phyloP scores from a whole-genome alignment of 306 rosid genomes.

The Myrica gale region DNA sequence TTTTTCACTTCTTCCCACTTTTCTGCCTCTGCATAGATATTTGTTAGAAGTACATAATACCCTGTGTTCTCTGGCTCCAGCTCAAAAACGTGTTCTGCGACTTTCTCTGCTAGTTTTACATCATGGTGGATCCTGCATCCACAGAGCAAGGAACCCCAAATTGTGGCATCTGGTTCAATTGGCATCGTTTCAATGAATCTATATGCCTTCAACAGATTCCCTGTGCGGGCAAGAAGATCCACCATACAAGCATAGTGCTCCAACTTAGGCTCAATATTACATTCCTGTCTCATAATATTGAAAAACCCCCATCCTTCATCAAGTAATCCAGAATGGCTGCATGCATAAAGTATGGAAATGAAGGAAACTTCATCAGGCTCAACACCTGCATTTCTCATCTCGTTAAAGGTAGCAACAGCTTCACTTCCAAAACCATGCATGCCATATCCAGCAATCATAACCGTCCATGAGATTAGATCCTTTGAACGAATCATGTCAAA shows the following conservation, averaged over 20 bases:
- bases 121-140: conserved; percentile 71
- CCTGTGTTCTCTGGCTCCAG: conserved; percentile 75
- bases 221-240: conserved; percentile 70
- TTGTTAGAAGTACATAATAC: conserved; percentile 62
- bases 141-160: conserved; percentile 69
- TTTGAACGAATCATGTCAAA: conserved; percentile 49
- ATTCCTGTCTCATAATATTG: conserved; percentile 46
- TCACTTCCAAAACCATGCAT: conserved; percentile 73
- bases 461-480: conserved; percentile 70
- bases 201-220: conserved; percentile 55
- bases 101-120: conserved; percentile 71
- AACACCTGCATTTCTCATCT: conserved; percentile 52
- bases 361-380: conserved; percentile 60
- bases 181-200: conserved; percentile 58
- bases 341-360: conserved; percentile 62
- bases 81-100: conserved; percentile 60
- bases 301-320: conserved; percentile 62
- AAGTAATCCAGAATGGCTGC: conserved; percentile 67
- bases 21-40: conserved; percentile 70
- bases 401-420: conserved; percentile 53
- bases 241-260: conserved; percentile 75
- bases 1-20: conserved; percentile 68
- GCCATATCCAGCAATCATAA: conserved; percentile 66
- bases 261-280: conserved; percentile 47
- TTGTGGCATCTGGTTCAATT: conserved; percentile 59